These are phyloP conservation scores for Striga hermonthica DNA, from an alignment of 305 asterid species.

Conservation along the genomic window DNA sequence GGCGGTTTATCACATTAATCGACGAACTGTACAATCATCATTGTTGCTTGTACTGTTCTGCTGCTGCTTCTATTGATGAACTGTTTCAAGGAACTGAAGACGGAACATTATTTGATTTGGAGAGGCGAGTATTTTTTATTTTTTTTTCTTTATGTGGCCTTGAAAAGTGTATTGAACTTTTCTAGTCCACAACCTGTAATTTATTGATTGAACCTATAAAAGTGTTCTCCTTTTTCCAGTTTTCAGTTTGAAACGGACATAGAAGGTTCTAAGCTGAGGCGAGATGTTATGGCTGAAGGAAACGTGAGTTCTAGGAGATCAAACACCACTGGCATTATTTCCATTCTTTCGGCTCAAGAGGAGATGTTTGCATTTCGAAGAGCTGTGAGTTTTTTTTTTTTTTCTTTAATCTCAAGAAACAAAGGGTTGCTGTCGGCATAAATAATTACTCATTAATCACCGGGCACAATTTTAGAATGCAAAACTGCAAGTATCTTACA, in stretches of 20 bases:
- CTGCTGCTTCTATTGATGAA: slow-evolving; percentile 74
- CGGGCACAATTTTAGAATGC: no score
- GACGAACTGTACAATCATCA: slow-evolving; percentile 96
- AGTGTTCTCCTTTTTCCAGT: slow-evolving; percentile 43
- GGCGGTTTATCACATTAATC: slow-evolving; percentile 89
- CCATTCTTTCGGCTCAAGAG: slow-evolving; percentile 83
- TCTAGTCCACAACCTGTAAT: neutral
- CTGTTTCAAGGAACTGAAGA: slow-evolving; percentile 98
- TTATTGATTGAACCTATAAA: neutral
- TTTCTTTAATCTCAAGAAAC: neutral
- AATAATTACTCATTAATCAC: no score
- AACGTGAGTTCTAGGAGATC: slow-evolving; percentile 67
- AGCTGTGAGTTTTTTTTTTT: slow-evolving; percentile 66
- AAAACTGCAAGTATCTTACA: no score
- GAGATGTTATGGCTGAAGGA: slow-evolving; percentile 85
- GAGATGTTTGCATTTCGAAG: slow-evolving; percentile 92
- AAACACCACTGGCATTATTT: slow-evolving; percentile 55
- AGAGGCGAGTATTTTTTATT: slow-evolving; percentile 50
- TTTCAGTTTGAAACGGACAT: slow-evolving; percentile 94
- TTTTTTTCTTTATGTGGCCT: neutral
- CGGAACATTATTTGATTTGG: slow-evolving; percentile 85
- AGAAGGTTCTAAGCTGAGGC: slow-evolving; percentile 72
- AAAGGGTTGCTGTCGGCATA: no score
- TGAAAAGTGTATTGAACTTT: neutral
- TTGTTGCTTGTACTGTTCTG: slow-evolving; percentile 77